Conservation (phyloP, 176 grass and related monocot species). For the Elaeis guineensis region DNA sequence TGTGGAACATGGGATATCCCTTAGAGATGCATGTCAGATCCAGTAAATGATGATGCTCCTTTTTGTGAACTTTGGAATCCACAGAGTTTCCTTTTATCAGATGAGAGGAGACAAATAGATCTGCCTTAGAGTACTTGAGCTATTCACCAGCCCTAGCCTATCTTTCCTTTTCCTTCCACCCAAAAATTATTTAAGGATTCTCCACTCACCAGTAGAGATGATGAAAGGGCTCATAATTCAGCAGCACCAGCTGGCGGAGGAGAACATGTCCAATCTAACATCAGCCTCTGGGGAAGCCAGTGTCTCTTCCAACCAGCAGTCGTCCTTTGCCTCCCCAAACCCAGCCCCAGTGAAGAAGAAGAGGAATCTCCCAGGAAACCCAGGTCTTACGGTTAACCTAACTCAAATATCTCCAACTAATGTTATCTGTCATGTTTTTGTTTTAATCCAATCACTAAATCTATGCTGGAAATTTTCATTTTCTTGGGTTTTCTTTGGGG, state of each 20-base stretch:
- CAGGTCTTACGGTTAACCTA: conserved; percentile 39
- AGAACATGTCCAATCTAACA: conserved; percentile 97
- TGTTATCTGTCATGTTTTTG: too few relatives aligned
- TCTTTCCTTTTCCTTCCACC: too few relatives aligned
- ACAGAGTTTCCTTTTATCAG: conserved; percentile 2
- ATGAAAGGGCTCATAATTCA: conserved; percentile 68
- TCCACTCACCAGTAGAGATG: conserved; percentile 13
- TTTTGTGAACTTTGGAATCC: conserved; percentile 19
- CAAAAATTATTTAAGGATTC: too few relatives aligned
- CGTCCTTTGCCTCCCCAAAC: conserved; percentile 37
- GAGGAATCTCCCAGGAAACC: conserved; percentile 87
- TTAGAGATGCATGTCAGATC: conserved; percentile 20
- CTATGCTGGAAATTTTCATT: neutral
- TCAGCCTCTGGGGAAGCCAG: conserved; percentile 87
- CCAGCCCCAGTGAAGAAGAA: conserved; percentile 72
- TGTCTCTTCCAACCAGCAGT: conserved; percentile 53
- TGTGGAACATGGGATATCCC: conserved; percentile 13
- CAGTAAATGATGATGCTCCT: conserved; percentile 6
- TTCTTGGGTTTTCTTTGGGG: neutral
- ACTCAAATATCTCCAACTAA: too few relatives aligned
- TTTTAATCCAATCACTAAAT: too few relatives aligned
- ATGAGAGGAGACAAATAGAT: neutral
- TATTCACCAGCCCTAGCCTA: too few relatives aligned
- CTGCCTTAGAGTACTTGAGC: neutral
- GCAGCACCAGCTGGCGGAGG: conserved; percentile 56